Percentiles rank a stretch among this genome's conserved stretches.
These are phyloP conservation scores for Camelina hispida DNA, from an alignment of 345 rosid species.

Conservation along the genomic window DNA sequence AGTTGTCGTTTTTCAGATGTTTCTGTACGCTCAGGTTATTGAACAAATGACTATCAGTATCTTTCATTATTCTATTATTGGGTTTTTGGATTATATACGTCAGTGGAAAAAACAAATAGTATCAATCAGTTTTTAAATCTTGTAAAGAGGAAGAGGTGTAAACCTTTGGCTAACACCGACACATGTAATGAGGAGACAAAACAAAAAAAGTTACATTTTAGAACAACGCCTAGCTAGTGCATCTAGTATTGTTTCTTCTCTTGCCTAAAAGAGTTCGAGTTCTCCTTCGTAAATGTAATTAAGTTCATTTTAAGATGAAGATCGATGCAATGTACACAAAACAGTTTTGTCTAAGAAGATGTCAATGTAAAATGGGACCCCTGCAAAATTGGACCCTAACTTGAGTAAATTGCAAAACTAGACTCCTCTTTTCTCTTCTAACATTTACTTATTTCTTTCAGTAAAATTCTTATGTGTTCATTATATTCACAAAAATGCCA, in stretches of 20 bases:
- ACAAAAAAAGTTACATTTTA: neutral
- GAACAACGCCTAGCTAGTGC: neutral
- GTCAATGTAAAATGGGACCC: too few species aligned
- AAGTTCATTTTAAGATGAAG: neutral
- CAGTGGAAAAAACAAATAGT: neutral
- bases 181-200: neutral
- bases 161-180: too few species aligned
- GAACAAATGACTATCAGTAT: neutral
- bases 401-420: too few species aligned
- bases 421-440: too few species aligned
- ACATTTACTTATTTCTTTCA: too few species aligned
- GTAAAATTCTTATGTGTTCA: too few species aligned
- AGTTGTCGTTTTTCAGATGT: slow-evolving; percentile 5
- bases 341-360: neutral
- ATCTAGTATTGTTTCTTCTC: neutral
- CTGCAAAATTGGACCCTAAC: too few species aligned
- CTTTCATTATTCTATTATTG: neutral
- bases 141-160: neutral
- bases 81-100: neutral
- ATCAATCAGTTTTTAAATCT: neutral
- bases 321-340: neutral
- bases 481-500: too few species aligned
- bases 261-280: neutral
- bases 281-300: neutral
- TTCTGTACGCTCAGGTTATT: slow-evolving; percentile 1